Evolutionary conservation across 176 grass and related monocot species (phyloP).

Genomic region (Zea luxurians): DNA sequence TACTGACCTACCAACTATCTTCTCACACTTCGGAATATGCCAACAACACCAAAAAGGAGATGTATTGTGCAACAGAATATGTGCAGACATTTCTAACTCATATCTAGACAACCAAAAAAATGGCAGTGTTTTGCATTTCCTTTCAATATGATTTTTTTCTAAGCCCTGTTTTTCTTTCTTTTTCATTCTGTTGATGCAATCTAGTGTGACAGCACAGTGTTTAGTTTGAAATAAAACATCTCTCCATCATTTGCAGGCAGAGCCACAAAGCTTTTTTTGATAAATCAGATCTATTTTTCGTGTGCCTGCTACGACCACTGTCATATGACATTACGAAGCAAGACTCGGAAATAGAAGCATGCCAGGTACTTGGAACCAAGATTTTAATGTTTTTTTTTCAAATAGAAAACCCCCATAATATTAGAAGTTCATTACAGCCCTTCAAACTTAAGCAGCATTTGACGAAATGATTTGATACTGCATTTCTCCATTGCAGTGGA

Average conservation of each 20-base stretch:
- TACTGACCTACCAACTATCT: neutral
- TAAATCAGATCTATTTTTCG: conserved; percentile 93
- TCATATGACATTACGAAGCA: conserved; percentile 80
- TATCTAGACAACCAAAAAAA: neutral
- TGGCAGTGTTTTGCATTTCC: neutral
- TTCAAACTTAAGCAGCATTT: neutral
- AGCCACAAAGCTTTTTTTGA: conserved; percentile 83
- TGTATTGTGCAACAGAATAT: neutral
- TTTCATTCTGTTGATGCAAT: neutral
- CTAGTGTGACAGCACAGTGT: neutral
- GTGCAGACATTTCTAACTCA: neutral
- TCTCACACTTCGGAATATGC: neutral
- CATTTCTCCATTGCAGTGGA: conserved; percentile 66
- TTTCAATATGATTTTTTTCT: neutral
- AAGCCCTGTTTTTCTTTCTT: neutral
- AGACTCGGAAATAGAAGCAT: conserved; percentile 92
- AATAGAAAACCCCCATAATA: neutral
- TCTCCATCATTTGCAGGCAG: conserved; percentile 67
- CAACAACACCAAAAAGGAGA: neutral
- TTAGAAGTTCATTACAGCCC: neutral
- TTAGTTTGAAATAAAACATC: conserved; percentile 15
- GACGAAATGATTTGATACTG: neutral
- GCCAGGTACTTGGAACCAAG: conserved; percentile 52
- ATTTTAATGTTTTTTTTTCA: neutral
- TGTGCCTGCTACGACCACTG: conserved; percentile 72